A percentile compares a stretch with the other conserved stretches of the same genome.
Conservation (phyloP, 2,329 filamentous ascomycete genomes). For the Fusarium camptoceras region DNA sequence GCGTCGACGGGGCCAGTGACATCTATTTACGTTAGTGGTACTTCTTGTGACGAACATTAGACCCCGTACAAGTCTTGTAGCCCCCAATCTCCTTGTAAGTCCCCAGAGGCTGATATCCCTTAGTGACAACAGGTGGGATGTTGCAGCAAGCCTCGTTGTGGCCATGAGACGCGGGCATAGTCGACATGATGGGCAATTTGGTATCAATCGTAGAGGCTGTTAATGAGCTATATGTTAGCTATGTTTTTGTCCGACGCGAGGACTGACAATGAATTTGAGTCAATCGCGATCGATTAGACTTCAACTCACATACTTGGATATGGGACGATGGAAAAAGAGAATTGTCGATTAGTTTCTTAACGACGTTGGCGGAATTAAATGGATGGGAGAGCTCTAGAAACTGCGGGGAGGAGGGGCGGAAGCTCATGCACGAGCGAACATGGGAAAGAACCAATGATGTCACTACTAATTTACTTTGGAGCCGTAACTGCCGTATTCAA, state of each 20-base stretch:
- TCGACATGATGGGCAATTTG: conserved; percentile 56
- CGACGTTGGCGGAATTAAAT: conserved; percentile 7
- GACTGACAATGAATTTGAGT: neutral
- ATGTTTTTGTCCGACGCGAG: neutral
- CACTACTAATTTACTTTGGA: conserved; percentile 19
- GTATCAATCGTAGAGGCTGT: conserved; percentile 14
- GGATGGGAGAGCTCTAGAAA: neutral
- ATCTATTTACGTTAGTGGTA: conserved; percentile 48
- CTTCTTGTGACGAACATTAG: neutral
- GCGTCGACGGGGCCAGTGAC: conserved; percentile 61
- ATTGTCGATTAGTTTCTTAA: neutral
- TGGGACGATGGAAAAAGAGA: neutral
- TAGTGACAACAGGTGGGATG: conserved; percentile 67
- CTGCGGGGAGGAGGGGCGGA: conserved; percentile 33
- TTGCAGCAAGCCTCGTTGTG: conserved; percentile 69
- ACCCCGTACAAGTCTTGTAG: conserved; percentile 62
- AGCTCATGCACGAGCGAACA: conserved; percentile 1
- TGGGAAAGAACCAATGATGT: conserved; percentile 31
- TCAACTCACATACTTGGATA: conserved; percentile 3
- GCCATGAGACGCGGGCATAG: conserved; percentile 63
- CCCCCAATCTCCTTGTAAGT: conserved; percentile 67
- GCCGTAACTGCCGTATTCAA: neutral
- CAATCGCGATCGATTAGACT: neutral
- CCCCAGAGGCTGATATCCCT: conserved; percentile 67
- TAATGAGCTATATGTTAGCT: conserved; percentile 23